Evolutionary conservation across 2,329 filamentous ascomycete species (phyloP).

Genomic region (Aureobasidium zeae): DNA sequence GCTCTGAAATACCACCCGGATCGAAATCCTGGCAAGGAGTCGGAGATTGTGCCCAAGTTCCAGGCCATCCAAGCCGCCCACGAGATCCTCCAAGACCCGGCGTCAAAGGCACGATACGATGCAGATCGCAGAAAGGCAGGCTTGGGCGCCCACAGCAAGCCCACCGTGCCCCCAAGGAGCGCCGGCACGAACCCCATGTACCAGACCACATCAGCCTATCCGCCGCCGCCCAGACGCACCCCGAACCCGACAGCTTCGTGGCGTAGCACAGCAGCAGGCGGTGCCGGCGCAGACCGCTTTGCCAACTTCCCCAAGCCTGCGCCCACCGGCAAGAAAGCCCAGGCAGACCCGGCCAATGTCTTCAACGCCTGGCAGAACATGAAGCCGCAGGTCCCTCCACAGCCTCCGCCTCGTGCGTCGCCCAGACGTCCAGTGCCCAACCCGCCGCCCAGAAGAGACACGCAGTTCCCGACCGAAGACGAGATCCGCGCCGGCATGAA

Average conservation of each 20-base stretch:
- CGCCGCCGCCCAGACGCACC: conserved; percentile 37
- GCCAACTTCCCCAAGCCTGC: conserved; percentile 32
- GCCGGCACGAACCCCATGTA: conserved; percentile 9
- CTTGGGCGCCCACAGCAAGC: conserved; percentile 20
- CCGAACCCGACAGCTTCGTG: conserved; percentile 28
- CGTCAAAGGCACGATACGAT: conserved; percentile 53
- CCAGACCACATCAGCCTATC: conserved; percentile 28
- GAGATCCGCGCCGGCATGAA: conserved; percentile 30
- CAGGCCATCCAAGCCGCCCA: conserved; percentile 79
- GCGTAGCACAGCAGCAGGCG: conserved; percentile 25
- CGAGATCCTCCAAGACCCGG: conserved; percentile 59
- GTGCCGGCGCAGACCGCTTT: conserved; percentile 37
- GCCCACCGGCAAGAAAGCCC: conserved; percentile 28
- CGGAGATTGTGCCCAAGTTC: conserved; percentile 71
- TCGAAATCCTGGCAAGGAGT: conserved; percentile 73
- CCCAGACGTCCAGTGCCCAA: conserved; percentile 22
- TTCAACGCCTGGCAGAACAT: conserved; percentile 44
- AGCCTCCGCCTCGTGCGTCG: conserved; percentile 18
- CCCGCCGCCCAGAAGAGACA: conserved; percentile 24
- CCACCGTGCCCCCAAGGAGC: conserved; percentile 12
- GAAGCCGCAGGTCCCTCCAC: conserved; percentile 23
- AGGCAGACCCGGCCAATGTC: conserved; percentile 34
- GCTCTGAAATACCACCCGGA: conserved; percentile 83
- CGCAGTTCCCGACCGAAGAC: conserved; percentile 29
- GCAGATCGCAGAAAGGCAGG: conserved; percentile 47